Conservation (phyloP, 257 asterid species). For the Rhazya stricta region DNA sequence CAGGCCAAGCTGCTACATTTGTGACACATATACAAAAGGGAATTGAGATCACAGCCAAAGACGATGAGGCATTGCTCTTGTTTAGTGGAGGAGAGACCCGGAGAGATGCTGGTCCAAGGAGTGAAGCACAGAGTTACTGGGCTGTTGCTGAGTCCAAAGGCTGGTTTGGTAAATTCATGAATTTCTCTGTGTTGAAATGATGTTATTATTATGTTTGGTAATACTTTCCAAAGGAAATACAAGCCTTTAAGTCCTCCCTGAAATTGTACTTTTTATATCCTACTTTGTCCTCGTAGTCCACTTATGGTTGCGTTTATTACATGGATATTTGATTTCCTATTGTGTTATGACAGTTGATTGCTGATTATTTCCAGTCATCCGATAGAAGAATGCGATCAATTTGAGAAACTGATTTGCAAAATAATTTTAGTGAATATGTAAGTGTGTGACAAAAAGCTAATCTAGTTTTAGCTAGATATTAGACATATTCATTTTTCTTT, state of each 20-base stretch:
- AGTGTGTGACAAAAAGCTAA: not conserved
- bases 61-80: slow-evolving; percentile 65
- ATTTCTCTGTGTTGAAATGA: slow-evolving; percentile 10
- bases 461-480: not conserved
- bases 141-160: slow-evolving; percentile 76
- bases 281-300: not conserved
- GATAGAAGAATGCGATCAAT: not conserved
- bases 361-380: not conserved
- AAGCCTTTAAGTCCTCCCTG: not conserved
- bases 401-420: not conserved
- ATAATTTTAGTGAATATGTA: not conserved
- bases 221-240: not conserved
- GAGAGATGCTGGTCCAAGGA: slow-evolving; percentile 89
- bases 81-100: slow-evolving; percentile 98
- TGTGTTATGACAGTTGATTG: not conserved
- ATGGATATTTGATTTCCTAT: not conserved
- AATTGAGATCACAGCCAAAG: slow-evolving; percentile 55
- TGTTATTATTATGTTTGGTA: not conserved
- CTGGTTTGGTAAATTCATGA: slow-evolving; percentile 81
- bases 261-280: not conserved
- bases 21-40: slow-evolving; percentile 80
- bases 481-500: not conserved
- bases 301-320: not conserved
- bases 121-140: slow-evolving; percentile 99
- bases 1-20: slow-evolving; percentile 95